Conservation (phyloP, 768 basidiomycete species). For the Podaxis rugospora region DNA sequence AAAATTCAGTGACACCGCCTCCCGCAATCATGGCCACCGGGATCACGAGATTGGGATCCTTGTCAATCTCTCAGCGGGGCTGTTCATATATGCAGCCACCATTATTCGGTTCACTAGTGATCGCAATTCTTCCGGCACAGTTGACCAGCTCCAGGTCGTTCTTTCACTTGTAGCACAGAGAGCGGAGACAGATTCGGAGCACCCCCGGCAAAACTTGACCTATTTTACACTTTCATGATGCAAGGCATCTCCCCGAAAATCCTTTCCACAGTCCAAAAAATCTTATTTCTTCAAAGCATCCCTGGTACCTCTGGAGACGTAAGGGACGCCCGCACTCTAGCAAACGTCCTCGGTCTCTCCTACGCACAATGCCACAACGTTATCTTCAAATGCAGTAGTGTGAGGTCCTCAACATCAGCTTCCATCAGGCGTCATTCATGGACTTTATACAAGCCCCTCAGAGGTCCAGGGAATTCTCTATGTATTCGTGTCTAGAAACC, state of each 20-base stretch:
- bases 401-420: background rate
- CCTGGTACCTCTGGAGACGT: no score
- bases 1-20: background rate
- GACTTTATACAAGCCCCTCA: no score
- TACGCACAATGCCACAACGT: background rate
- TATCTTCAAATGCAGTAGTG: background rate
- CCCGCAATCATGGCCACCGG: conserved; percentile 5
- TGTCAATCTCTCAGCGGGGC: conserved; percentile 1
- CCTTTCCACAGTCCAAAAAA: background rate
- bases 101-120: conserved; percentile 6
- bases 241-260: background rate
- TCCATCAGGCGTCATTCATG: no score
- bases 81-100: conserved; percentile 1
- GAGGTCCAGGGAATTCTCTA: no score
- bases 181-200: no score
- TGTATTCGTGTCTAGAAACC: no score
- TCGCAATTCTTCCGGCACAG: background rate
- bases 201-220: background rate
- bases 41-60: background rate
- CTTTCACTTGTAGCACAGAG: background rate
- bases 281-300: background rate
- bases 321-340: background rate
- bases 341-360: background rate
- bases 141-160: background rate
- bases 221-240: background rate